Evolutionary conservation across 1,284 basidiomycete genomes (phyloP), one percentile per base, ranked within the genome.

Genomic region (Ceratobasidium sp.): DNA sequence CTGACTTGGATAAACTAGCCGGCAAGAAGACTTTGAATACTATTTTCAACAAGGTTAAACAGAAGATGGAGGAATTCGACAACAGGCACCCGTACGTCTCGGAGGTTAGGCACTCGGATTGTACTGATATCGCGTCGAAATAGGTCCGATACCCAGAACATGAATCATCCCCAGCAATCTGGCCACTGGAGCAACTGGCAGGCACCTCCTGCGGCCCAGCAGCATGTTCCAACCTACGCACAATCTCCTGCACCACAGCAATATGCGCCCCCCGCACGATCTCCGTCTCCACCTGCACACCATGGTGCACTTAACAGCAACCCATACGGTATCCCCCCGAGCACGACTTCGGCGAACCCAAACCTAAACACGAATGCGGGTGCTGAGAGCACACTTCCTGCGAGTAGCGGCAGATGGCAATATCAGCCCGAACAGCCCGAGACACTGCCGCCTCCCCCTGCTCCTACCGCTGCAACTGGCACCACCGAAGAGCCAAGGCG

Each of bases 1-100:
- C 50, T 56, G 38, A 49, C 8, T 57, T 20, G 42, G 3, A n/a
- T 15, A 52, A 22, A 42, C 7, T 70, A 92, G 90, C 83, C 69
- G 89, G 91, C 2, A 91, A 89, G 80, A 89, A 87, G 77, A 92
- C 91, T 0, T 85, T 92, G 77, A 86, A 83, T 52, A 84, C 81
- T 10, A 77, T 93, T 34, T 81, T 92, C 53, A 86, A 85, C 34
- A 92, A 88, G 76, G 88, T 91, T 54, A 91, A 86, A 75, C 86
- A 89, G 8, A 92, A 92, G 82, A 86, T 92, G 72, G 87, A 89
- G 74, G 91, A 92, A 74, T 86, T 86, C 71, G 89, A 92, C 42
- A 71, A 67, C 25, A 34, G 67, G 27, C 27, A 67, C 35, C 64
- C 50, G 64, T 67, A 34, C 17, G 64, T 55, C n/a, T n/a, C n/a